Conservation (phyloP, 2,329 filamentous ascomycete genomes). For the Fusarium annulatum region DNA sequence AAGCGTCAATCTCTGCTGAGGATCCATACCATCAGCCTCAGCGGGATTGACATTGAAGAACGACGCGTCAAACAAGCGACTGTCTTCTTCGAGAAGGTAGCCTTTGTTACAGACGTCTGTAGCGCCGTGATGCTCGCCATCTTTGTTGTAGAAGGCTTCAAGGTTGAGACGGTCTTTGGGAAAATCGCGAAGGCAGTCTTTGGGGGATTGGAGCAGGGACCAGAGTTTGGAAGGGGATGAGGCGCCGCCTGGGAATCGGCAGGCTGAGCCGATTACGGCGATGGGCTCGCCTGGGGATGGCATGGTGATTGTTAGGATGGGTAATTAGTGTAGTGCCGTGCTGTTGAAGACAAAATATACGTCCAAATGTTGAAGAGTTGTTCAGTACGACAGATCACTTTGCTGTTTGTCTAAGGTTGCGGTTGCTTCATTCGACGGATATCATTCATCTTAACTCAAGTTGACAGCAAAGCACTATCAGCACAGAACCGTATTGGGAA, state of each 20-base stretch:
- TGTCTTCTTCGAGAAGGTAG: constrained; percentile 46
- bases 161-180: constrained; percentile 38
- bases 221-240: constrained; percentile 28
- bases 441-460: neutral
- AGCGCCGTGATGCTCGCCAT: constrained; percentile 43
- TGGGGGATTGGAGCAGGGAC: constrained; percentile 17
- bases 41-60: constrained; percentile 54
- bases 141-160: constrained; percentile 34
- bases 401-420: neutral
- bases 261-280: constrained; percentile 18
- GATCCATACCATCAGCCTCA: constrained; percentile 55
- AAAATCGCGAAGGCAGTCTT: neutral
- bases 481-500: neutral
- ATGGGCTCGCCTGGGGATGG: constrained; percentile 10
- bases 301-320: neutral
- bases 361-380: neutral
- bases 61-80: constrained; percentile 49
- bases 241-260: constrained; percentile 32
- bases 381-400: neutral
- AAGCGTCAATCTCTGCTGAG: constrained; percentile 55
- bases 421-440: neutral
- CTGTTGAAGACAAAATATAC: neutral
- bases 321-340: neutral
- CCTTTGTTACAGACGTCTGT: constrained; percentile 46
- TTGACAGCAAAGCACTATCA: neutral